phyloP scores from a whole-genome alignment of 352 stramenopile genomes.

The Pythium brachiatum region DNA sequence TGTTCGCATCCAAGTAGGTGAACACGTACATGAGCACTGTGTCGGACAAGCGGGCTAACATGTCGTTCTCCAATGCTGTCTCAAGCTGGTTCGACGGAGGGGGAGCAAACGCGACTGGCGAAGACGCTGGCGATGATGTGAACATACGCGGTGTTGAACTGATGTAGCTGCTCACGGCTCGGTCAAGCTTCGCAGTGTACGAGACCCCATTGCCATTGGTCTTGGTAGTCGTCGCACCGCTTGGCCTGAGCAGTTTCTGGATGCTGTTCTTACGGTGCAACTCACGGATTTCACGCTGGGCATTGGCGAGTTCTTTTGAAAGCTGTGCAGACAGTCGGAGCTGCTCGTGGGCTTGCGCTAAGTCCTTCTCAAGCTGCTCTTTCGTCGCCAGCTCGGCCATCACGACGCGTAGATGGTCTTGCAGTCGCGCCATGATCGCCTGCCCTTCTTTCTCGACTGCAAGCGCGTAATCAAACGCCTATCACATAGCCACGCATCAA shows the following conservation, averaged over 20 bases:
- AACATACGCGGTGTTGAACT: background rate
- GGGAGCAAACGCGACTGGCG: background rate
- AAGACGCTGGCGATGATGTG: background rate
- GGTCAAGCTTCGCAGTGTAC: conserved; percentile 1
- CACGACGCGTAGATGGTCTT: conserved; percentile 50
- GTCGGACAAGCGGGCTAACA: conserved; percentile 41
- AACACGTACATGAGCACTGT: conserved; percentile 68
- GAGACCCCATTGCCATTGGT: conserved; percentile 5
- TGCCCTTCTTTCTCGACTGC: conserved; percentile 53
- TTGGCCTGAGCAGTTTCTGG: conserved; percentile 52
- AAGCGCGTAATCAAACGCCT: conserved; percentile 55
- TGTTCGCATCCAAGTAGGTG: conserved; percentile 64
- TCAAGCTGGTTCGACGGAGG: conserved; percentile 9
- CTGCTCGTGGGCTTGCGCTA: conserved; percentile 56
- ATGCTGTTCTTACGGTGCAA: conserved; percentile 67
- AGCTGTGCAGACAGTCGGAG: conserved; percentile 46
- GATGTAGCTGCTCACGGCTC: background rate
- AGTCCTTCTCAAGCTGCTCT: conserved; percentile 65
- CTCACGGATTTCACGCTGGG: conserved; percentile 75
- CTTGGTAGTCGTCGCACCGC: conserved; percentile 3
- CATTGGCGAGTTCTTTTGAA: conserved; percentile 62
- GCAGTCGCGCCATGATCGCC: conserved; percentile 37
- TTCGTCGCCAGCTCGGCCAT: conserved; percentile 65
- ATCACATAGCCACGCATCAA: conserved; percentile 4
- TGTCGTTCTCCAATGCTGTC: conserved; percentile 12